A percentile compares a stretch with the other conserved stretches of the same genome.
Conservation (phyloP, 1,284 basidiomycete genomes). For the Psilocybe mexicana region DNA sequence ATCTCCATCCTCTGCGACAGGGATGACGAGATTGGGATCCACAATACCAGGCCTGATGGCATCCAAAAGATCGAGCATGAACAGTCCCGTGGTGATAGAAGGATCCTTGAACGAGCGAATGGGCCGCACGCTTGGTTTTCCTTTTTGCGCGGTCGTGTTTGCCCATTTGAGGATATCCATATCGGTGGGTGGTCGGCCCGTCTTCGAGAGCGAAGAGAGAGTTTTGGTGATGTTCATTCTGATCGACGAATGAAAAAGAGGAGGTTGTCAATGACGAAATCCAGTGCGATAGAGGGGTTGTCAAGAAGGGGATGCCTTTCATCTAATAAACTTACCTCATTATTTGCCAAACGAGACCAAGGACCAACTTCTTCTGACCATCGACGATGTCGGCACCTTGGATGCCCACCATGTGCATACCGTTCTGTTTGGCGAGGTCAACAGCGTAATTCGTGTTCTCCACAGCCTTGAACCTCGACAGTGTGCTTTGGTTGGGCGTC, state of each 20-base stretch:
- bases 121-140: conserved; percentile 63
- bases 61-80: conserved; percentile 94
- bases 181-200: conserved; percentile 84
- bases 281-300: background rate
- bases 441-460: conserved; percentile 98
- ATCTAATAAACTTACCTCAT: conserved; percentile 67
- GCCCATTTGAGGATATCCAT: conserved; percentile 97
- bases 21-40: conserved; percentile 81
- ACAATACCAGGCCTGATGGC: conserved; percentile 93
- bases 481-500: conserved; percentile 76
- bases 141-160: conserved; percentile 82
- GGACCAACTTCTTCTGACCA: conserved; percentile 85
- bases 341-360: conserved; percentile 97
- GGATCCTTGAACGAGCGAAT: conserved; percentile 96
- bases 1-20: conserved; percentile 62
- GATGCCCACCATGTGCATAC: conserved; percentile 96
- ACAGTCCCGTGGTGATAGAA: conserved; percentile 85
- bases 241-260: background rate
- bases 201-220: conserved; percentile 75
- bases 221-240: conserved; percentile 93
- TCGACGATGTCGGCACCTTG: conserved; percentile 98
- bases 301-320: no score
- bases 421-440: conserved; percentile 89
- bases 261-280: background rate
- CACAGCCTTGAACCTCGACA: conserved; percentile 95